Percentiles rank a stretch among this genome's conserved stretches.
These are phyloP conservation scores for Styphnolobium japonicum DNA, from an alignment of 306 rosid species.

Conservation along the genomic window DNA sequence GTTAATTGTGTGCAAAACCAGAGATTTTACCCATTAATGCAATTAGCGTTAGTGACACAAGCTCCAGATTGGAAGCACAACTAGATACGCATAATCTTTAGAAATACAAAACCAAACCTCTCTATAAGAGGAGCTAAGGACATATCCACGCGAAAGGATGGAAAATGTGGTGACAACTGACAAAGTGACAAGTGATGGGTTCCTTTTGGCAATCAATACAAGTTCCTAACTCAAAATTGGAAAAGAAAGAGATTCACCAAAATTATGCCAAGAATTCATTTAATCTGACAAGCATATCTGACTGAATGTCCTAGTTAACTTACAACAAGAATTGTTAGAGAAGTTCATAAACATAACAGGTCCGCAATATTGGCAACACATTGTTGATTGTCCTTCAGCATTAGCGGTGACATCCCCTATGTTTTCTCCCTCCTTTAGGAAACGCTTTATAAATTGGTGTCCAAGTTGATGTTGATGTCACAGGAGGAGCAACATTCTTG, in stretches of 20 bases:
- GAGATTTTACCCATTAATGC: slow-evolving; percentile 74
- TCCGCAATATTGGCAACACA: slow-evolving; percentile 96
- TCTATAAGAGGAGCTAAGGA: slow-evolving; percentile 82
- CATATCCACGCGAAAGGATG: slow-evolving; percentile 91
- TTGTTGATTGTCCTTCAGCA: too few species aligned
- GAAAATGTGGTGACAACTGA: slow-evolving; percentile 79
- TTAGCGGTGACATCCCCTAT: slow-evolving; percentile 99
- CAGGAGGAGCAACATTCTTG: slow-evolving; percentile 97
- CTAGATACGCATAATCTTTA: too few species aligned
- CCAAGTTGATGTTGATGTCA: slow-evolving; percentile 96
- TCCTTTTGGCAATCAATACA: slow-evolving; percentile 77
- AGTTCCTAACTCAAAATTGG: slow-evolving; percentile 84
- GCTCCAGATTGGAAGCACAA: not conserved
- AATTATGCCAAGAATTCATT: not conserved
- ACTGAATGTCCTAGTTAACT: not conserved
- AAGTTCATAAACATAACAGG: slow-evolving; percentile 63
- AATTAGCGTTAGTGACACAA: slow-evolving; percentile 26
- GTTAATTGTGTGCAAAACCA: slow-evolving; percentile 93
- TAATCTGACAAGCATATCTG: not conserved
- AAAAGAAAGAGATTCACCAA: slow-evolving; percentile 22
- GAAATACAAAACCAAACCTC: slow-evolving; percentile 66
- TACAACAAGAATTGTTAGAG: not conserved
- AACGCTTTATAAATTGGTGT: slow-evolving; percentile 98
- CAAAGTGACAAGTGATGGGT: slow-evolving; percentile 87
- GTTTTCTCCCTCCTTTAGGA: slow-evolving; percentile 97